These are phyloP conservation scores for Ascochyta rabiei DNA, from an alignment of 2,329 filamentous ascomycete species.

Conservation along the genomic window DNA sequence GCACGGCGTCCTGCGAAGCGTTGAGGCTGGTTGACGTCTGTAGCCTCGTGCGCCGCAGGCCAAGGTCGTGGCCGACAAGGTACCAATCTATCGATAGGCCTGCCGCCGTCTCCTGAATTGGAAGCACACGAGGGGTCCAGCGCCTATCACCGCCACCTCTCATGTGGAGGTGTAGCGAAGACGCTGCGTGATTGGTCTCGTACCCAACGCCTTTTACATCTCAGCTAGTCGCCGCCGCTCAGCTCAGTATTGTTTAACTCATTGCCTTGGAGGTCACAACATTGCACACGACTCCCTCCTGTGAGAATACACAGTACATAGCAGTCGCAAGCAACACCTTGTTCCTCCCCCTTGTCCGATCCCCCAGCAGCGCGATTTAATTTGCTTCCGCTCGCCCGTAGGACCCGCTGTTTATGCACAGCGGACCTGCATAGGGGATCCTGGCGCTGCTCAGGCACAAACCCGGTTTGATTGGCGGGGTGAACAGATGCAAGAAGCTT, in stretches of 20 bases:
- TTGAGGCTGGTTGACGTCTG: background rate
- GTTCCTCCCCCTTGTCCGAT: conserved; percentile 8
- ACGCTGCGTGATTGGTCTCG: conserved; percentile 4
- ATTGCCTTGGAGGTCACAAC: background rate
- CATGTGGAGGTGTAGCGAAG: conserved; percentile 3
- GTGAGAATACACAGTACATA: background rate
- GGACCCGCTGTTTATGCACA: conserved; percentile 14
- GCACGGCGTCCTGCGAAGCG: conserved; percentile 4
- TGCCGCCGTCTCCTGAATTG: conserved; percentile 2
- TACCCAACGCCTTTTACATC: background rate
- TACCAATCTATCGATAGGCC: conserved; percentile 11
- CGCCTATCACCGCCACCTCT: conserved; percentile 8
- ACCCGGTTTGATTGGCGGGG: conserved; percentile 3
- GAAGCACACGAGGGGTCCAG: background rate
- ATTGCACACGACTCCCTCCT: background rate
- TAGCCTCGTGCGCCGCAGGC: conserved; percentile 5
- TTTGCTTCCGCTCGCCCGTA: conserved; percentile 8
- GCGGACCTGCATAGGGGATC: conserved; percentile 13
- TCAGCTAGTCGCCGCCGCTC: background rate
- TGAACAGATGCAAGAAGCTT: conserved; percentile 2
- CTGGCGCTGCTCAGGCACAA: conserved; percentile 17
- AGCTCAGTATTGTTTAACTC: background rate
- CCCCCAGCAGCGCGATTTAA: conserved; percentile 11
- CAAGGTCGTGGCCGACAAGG: background rate
- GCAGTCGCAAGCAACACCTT: background rate